Evolutionary conservation across 2,329 filamentous ascomycete species (phyloP), one percentile per base, ranked within the genome.

Genomic region (Simplicillium aogashimaense): DNA sequence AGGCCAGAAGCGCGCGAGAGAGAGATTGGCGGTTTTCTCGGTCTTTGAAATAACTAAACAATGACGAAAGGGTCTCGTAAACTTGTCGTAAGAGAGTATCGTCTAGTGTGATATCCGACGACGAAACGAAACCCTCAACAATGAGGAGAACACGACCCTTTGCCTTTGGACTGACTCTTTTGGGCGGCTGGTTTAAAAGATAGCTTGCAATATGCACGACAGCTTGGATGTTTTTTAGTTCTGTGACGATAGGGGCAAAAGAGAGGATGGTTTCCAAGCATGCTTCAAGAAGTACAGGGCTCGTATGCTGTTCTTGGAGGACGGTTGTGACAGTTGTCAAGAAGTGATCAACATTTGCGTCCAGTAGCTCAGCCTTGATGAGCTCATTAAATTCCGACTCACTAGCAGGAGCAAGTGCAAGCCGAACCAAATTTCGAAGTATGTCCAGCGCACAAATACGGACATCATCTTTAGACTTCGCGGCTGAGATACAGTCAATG

Each of bases 11-110:
- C 3, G 94, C 82, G 35, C 79, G 71, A 13, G 83, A 84, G 20
- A 97, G 64, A 1, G 86, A 71, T 45, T 80, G 70, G 40, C 92
- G 76, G 53, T 87, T 94, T 34, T 76, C 66, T 34, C 80, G 74
- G 57, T 97, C 89, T 50, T 81, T 86, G 66, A 97, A 90, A 56
- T 89, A 95, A 40, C 86, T 85, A 55, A 95, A 97, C 29, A 97
- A 72, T 0, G 85, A 81, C 4, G 85, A 82, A 9, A 92, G 63
- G 0, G 86, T 86, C 35, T 77, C 69, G 55, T 84, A 94, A 1
- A 94, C 76, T 29, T 74, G 70, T 35, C 72, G 64, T 37, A 76
- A 76, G 13, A 90, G 63, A 10, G 38, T 36, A 17, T 72, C 48
- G 29, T 62, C 55, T 39, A 60, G 53, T 12, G 48, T 48, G 2